Conservation (phyloP, 441 rosid genomes). For the Dalechampia spathulata region DNA sequence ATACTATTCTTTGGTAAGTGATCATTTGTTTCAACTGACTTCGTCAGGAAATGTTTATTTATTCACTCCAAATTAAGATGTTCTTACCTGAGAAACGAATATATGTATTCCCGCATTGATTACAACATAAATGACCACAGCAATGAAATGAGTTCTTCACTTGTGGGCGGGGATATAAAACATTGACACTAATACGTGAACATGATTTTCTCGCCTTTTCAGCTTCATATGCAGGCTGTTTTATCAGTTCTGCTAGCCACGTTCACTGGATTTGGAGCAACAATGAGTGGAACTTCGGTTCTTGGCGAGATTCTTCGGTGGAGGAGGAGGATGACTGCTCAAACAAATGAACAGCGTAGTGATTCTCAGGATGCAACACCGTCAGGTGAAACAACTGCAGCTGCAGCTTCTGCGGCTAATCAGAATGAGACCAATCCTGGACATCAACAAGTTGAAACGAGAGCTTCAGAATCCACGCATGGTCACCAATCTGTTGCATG, state of each 20-base stretch:
- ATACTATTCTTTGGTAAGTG: constrained; percentile 63
- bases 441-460: constrained; percentile 17
- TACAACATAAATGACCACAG: too few relatives aligned
- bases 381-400: constrained; percentile 21
- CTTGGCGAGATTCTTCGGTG: constrained; percentile 38
- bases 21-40: not conserved
- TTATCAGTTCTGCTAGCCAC: constrained; percentile 67
- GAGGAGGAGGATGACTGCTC: constrained; percentile 26
- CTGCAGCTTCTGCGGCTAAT: constrained; percentile 2
- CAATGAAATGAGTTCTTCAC: too few relatives aligned
- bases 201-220: constrained; percentile 20
- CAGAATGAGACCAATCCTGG: constrained; percentile 17
- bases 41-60: too few relatives aligned
- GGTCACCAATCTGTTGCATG: not conserved
- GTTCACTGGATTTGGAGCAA: constrained; percentile 66
- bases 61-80: too few relatives aligned
- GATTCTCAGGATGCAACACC: constrained; percentile 17
- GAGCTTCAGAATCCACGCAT: constrained; percentile 17
- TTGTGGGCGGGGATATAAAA: too few relatives aligned
- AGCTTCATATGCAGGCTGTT: constrained; percentile 67
- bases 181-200: too few relatives aligned
- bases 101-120: too few relatives aligned
- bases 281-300: constrained; percentile 55
- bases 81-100: too few relatives aligned
- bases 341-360: constrained; percentile 18